Percentiles rank a stretch among this genome's conserved stretches.
These are phyloP conservation scores for Globisporangium carolinianum DNA, from an alignment of 352 stramenopile genomes.

Conservation along the genomic window DNA sequence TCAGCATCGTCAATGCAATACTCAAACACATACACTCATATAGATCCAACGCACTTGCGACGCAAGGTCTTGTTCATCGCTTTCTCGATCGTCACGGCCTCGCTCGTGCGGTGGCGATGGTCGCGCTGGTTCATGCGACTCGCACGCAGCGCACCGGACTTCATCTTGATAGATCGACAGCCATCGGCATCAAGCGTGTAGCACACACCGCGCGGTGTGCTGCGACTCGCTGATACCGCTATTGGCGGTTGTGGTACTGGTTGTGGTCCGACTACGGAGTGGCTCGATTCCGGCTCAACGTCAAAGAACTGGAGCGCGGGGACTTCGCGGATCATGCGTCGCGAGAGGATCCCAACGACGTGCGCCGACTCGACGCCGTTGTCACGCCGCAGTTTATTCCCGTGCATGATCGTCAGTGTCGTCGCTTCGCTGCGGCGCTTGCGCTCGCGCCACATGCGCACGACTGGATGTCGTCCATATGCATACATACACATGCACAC, in stretches of 20 bases:
- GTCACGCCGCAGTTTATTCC: slow-evolving; percentile 46
- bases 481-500: neutral
- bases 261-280: neutral
- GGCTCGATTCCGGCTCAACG: slow-evolving; percentile 21
- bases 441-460: slow-evolving; percentile 52
- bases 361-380: slow-evolving; percentile 51
- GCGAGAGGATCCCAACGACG: slow-evolving; percentile 69
- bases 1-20: neutral
- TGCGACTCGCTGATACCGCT: neutral
- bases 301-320: slow-evolving; percentile 78
- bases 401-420: slow-evolving; percentile 47
- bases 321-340: slow-evolving; percentile 63
- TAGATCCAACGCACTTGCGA: slow-evolving; percentile 36
- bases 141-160: slow-evolving; percentile 20
- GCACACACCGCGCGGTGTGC: slow-evolving; percentile 51
- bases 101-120: slow-evolving; percentile 12
- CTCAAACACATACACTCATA: neutral
- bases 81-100: slow-evolving; percentile 51
- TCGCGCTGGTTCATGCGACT: slow-evolving; percentile 3
- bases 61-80: slow-evolving; percentile 45
- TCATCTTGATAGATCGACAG: slow-evolving; percentile 68
- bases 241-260: slow-evolving; percentile 1
- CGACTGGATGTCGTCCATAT: slow-evolving; percentile 22
- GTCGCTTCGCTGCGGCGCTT: slow-evolving; percentile 37
- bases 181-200: slow-evolving; percentile 61